Evolutionary conservation across 2,329 filamentous ascomycete species (phyloP), one percentile per base, ranked within the genome.

Genomic region (Verticillium nubilum): DNA sequence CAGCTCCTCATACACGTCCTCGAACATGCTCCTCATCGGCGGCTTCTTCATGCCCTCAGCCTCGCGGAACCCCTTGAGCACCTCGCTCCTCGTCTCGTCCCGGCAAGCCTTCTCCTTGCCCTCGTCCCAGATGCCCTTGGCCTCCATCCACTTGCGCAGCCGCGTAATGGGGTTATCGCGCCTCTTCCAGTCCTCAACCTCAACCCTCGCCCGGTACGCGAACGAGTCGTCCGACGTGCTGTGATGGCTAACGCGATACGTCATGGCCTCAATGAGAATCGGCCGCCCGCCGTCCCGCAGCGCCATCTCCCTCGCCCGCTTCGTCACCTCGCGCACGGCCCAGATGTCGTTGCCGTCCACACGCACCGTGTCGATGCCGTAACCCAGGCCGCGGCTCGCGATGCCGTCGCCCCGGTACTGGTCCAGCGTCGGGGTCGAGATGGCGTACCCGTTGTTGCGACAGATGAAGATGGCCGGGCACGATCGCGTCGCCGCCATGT

Each of bases 211-310:
- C 9, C 95, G 89, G 77, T 99, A 99, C 0, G 95, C 95, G 69
- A 97, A 99, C 27, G 90, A 95, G 75, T 99, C 95, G 70, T 99
- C 95, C 0, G 90, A 95, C 0, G 95, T 99, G 74, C 92, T 97
- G 77, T 99, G 95, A 72, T 99, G 92, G 6, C 91, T 94, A 52
- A 98, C 93, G n/a, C 95, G 92, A 76, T 99, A 99, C 26, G 91
- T 94, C 91, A 99, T 96, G 59, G 92, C 92, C 76, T 99, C 95
- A 47, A 99, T 89, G 7, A 99, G 78, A 0, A 99, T 84, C 0
- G 92, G 92, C 63, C 84, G 86, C 4, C 91, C 90, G n/a, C 91
- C 91, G 52, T 91, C 86, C 59, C 89, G 79, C 3, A 98, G 81
- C 0, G 94, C 93, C 69, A 94, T 85, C 55, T 85, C 81, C 2